Evolutionary conservation across 2,329 filamentous ascomycete species (phyloP).

Genomic region (Diaporthe caulivora): DNA sequence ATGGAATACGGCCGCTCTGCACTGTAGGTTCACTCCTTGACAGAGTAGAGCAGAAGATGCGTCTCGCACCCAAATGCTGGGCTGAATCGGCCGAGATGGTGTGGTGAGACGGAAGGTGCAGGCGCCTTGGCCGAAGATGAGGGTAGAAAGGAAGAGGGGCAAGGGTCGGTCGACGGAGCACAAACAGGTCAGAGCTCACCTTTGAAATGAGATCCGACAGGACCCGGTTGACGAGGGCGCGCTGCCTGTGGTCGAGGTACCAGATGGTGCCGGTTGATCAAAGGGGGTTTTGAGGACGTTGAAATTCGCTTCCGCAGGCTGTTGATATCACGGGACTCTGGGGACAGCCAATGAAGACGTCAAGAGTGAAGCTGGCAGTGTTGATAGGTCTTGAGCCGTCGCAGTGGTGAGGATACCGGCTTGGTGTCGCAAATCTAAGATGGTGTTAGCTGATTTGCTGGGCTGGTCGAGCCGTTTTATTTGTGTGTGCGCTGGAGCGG

Average conservation of each 20-base stretch:
- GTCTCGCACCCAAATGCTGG: slow-evolving; percentile 7
- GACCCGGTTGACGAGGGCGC: slow-evolving; percentile 25
- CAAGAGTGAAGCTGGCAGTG: slow-evolving; percentile 56
- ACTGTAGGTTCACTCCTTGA: neutral
- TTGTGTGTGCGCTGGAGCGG: slow-evolving; percentile 44
- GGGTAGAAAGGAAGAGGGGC: slow-evolving; percentile 22
- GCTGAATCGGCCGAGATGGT: slow-evolving; percentile 15
- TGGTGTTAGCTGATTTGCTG: slow-evolving; percentile 66
- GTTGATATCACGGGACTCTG: slow-evolving; percentile 65
- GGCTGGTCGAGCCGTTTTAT: slow-evolving; percentile 42
- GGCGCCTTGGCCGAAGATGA: slow-evolving; percentile 22
- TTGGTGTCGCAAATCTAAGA: slow-evolving; percentile 55
- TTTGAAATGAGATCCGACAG: neutral
- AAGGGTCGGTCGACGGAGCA: neutral
- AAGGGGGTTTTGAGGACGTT: slow-evolving; percentile 46
- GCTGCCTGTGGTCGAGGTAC: slow-evolving; percentile 24
- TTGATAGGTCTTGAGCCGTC: slow-evolving; percentile 63
- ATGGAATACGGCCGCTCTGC: neutral
- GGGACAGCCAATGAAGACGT: slow-evolving; percentile 60
- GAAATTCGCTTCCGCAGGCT: slow-evolving; percentile 58
- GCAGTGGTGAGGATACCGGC: slow-evolving; percentile 49
- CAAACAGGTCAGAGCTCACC: slow-evolving; percentile 17
- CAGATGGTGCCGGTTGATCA: slow-evolving; percentile 46
- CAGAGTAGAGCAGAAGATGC: neutral
- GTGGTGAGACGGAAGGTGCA: slow-evolving; percentile 15